A percentile compares a stretch with the other conserved stretches of the same genome.
phyloP scores from a whole-genome alignment of 1,284 basidiomycete genomes.

The Heterobasidion annosum region DNA sequence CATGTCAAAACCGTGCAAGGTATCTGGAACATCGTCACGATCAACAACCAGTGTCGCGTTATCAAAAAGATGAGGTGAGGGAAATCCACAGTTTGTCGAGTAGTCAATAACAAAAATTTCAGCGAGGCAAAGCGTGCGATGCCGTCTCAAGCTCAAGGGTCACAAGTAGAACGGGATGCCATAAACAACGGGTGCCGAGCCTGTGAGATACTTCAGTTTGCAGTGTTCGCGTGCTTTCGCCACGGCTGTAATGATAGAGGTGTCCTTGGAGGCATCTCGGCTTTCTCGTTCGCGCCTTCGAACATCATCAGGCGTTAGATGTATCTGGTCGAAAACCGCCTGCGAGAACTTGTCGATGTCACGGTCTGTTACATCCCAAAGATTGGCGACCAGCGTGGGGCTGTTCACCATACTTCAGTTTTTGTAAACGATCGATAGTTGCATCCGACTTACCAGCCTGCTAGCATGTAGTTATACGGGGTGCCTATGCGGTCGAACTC shows the following conservation, averaged over 20 bases:
- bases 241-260: conserved; percentile 74
- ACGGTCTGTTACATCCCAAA: conserved; percentile 98
- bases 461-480: conserved; percentile 92
- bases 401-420: conserved; percentile 28
- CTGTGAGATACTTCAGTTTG: conserved; percentile 92
- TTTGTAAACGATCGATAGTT: neutral
- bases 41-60: too few species aligned
- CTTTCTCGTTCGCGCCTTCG: conserved; percentile 15
- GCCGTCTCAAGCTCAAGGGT: neutral
- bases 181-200: conserved; percentile 90
- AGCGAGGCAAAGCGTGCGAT: too few species aligned
- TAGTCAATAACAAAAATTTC: too few species aligned
- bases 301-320: conserved; percentile 38
- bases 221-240: conserved; percentile 72
- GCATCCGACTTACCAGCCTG: conserved; percentile 72
- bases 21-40: too few species aligned
- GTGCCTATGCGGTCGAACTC: conserved; percentile 91
- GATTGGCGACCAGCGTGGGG: conserved; percentile 86
- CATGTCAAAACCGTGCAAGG: too few species aligned
- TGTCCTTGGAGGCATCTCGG: conserved; percentile 12
- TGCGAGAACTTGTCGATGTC: conserved; percentile 93
- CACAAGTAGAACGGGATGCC: conserved; percentile 85
- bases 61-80: too few species aligned
- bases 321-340: conserved; percentile 72
- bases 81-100: too few species aligned